These are phyloP conservation scores for Achlya hypogyna DNA, from an alignment of 352 stramenopile species.

Conservation along the genomic window DNA sequence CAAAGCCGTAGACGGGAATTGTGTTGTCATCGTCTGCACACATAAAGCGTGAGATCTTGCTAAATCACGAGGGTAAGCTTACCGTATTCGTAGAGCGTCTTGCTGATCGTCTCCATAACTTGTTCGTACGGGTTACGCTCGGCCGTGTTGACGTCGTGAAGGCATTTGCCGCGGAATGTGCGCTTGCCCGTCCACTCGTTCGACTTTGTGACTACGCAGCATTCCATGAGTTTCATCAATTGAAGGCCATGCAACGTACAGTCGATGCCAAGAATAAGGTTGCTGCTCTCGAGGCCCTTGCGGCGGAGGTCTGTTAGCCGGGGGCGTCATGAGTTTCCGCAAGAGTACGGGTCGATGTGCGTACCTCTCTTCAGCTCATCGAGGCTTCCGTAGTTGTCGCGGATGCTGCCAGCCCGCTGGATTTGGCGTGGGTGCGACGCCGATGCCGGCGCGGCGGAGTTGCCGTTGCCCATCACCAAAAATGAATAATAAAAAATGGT, in stretches of 20 bases:
- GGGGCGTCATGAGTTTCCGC: not conserved
- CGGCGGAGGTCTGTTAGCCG: slow-evolving; percentile 37
- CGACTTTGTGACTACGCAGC: slow-evolving; percentile 80
- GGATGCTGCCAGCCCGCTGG: slow-evolving; percentile 1
- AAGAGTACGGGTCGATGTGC: not conserved
- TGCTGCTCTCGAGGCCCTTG: slow-evolving; percentile 75
- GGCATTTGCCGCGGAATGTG: slow-evolving; percentile 56
- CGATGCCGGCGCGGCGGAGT: not conserved
- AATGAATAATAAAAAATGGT: not conserved
- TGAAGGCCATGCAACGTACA: slow-evolving; percentile 64
- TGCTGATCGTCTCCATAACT: slow-evolving; percentile 74
- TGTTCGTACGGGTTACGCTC: slow-evolving; percentile 71
- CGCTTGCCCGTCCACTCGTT: slow-evolving; percentile 84
- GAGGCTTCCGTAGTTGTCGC: slow-evolving; percentile 20
- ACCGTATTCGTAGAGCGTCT: slow-evolving; percentile 67
- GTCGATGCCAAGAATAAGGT: slow-evolving; percentile 79
- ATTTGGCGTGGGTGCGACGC: not conserved
- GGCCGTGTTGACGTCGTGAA: slow-evolving; percentile 56
- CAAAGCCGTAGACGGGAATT: slow-evolving; percentile 79
- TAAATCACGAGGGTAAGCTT: not conserved
- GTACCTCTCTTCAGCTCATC: slow-evolving; percentile 16
- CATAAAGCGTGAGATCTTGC: not conserved
- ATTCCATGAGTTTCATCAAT: slow-evolving; percentile 30
- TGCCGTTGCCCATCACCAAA: not conserved
- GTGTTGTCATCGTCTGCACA: slow-evolving; percentile 70